phyloP scores from a whole-genome alignment of 306 rosid genomes.

The Prunus davidiana region DNA sequence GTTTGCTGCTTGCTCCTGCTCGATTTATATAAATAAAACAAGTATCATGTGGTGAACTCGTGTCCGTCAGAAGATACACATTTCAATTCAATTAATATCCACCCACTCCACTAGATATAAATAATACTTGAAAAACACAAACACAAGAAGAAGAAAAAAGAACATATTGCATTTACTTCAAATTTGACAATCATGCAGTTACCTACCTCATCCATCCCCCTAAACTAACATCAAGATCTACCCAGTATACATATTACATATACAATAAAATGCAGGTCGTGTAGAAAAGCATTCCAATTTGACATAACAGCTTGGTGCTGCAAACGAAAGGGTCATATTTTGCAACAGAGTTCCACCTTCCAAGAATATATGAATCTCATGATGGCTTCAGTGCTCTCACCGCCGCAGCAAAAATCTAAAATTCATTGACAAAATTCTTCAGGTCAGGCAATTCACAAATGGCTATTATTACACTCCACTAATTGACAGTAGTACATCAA shows the following conservation, averaged over 20 bases:
- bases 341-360: conserved; percentile 8
- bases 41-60: no score
- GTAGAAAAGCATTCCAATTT: neutral
- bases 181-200: neutral
- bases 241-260: neutral
- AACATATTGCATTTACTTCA: no score
- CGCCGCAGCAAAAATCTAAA: conserved; percentile 48
- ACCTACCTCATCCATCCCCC: neutral
- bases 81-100: no score
- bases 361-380: conserved; percentile 10
- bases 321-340: neutral
- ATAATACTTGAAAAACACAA: no score
- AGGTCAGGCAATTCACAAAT: neutral
- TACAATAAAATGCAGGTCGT: neutral
- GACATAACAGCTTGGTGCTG: neutral
- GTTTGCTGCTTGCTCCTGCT: no score
- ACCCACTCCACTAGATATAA: no score
- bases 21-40: no score
- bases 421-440: conserved; percentile 1
- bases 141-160: no score
- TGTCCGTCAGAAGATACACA: no score
- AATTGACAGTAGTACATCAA: neutral
- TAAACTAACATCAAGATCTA: neutral
- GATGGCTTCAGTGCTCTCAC: conserved; percentile 42
- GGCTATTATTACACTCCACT: neutral